Conservation (phyloP, 345 rosid species). For the Cardiospermum halicacabum region DNA sequence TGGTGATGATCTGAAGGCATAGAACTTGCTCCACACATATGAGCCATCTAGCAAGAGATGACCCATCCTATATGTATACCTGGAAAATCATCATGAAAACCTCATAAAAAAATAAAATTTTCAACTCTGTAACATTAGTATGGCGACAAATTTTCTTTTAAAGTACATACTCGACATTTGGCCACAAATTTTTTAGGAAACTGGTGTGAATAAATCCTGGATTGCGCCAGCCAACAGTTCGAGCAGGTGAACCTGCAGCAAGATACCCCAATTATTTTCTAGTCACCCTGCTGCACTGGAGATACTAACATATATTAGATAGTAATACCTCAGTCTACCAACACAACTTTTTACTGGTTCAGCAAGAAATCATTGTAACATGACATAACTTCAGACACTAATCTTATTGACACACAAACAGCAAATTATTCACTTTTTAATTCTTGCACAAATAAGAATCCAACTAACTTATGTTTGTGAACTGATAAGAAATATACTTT, state of each 20-base stretch:
- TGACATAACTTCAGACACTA: neutral
- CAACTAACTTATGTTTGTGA: neutral
- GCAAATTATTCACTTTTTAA: neutral
- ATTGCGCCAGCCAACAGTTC: constrained; percentile 85
- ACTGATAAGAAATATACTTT: constrained; percentile 19
- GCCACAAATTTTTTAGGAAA: constrained; percentile 77
- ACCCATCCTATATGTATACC: constrained; percentile 62
- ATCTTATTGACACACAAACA: neutral
- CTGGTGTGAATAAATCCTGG: constrained; percentile 77
- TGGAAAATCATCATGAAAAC: constrained; percentile 22
- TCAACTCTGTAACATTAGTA: neutral
- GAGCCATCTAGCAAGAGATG: constrained; percentile 46
- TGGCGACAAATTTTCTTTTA: neutral
- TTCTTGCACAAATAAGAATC: neutral
- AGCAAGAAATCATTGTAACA: constrained; percentile 2
- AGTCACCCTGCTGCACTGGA: neutral
- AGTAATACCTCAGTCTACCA: neutral
- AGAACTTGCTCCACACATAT: constrained; percentile 54
- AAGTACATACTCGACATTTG: constrained; percentile 46
- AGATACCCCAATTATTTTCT: neutral
- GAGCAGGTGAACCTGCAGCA: constrained; percentile 64
- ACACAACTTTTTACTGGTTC: neutral
- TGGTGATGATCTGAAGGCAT: constrained; percentile 68
- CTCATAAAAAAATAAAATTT: neutral
- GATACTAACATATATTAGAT: neutral